Evolutionary conservation across 2,329 filamentous ascomycete species (phyloP), one percentile per base, ranked within the genome.

Genomic region (Pseudogymnoascus sp.): DNA sequence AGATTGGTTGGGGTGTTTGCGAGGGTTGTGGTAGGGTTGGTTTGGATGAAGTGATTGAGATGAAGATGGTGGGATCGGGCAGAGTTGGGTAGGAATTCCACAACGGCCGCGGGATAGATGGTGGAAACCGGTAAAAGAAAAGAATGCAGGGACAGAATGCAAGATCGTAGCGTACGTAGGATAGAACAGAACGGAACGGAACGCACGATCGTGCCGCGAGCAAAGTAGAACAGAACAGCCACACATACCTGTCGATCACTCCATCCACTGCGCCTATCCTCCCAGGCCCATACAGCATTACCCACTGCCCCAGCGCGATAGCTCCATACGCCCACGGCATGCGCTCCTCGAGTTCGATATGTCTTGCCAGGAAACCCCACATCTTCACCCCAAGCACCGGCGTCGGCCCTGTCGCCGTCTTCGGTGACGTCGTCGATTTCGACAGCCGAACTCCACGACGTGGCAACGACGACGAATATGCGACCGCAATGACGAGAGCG

Each of bases 321-420:
- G 84, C 79, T 73, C 91, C 91, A 72, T 82, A 82, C 64, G 96
- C 82, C 93, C 93, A 97, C 67, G 93, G 93, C 91, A 96, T 96
- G 76, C 91, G 89, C 68, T 79, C 76, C 69, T 88, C 82, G 72
- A 96, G 77, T 79, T 92, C 87, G 69, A 92, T 77, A 67, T 96
- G 76, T 74, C 85, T 87, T 66, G 86, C 87, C 64, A 88, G 75
- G 76, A 89, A 90, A 70, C 86, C 80, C 87, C 90, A 96, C 62
- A 91, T 74, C 70, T 84, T 85, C 82, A 95, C 96, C 68, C 83
- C 82, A 65, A 95, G 78, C 69, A 97, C 73, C 57, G 73, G 73
- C 60, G 70, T 69, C 57, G 67, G 64, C 19, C 19, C 36, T 42
- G 57, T 19, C 9, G 35, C 21, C 57, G 36, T 62, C 63, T 50